phyloP scores from a whole-genome alignment of 2,329 filamentous ascomycete species.

The Helotiales sp. region DNA sequence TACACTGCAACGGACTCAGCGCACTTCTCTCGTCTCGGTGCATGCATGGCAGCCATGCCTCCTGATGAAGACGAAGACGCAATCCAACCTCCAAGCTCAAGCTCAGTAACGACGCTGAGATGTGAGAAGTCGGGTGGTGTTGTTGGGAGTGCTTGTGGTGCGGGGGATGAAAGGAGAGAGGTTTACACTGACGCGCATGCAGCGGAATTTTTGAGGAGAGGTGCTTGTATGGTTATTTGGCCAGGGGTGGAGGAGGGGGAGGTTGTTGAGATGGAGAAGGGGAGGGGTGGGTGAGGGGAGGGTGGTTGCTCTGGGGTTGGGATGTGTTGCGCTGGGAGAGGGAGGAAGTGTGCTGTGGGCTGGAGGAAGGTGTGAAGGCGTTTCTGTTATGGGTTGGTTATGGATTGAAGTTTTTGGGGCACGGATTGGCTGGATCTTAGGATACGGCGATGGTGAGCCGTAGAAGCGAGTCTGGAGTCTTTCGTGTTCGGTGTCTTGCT shows the following conservation, averaged over 20 bases:
- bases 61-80: background rate
- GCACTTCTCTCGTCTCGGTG: slow-evolving; percentile 11
- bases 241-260: background rate
- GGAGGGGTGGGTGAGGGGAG: background rate
- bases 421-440: no score
- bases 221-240: slow-evolving; percentile 7
- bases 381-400: no score
- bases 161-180: background rate
- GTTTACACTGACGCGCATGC: background rate
- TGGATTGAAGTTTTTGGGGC: no score
- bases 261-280: background rate
- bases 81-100: background rate
- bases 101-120: background rate
- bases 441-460: no score
- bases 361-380: no score
- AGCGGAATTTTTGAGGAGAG: slow-evolving; percentile 6
- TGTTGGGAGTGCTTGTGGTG: background rate
- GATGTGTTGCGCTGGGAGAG: background rate
- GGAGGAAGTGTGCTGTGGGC: background rate
- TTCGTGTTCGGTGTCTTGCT: no score
- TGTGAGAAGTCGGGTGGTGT: background rate
- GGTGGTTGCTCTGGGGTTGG: background rate
- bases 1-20: slow-evolving; percentile 18
- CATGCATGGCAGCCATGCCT: slow-evolving; percentile 12
- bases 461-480: no score